Conservation (phyloP, 1,284 basidiomycete species). For the Puccinia coronata region DNA sequence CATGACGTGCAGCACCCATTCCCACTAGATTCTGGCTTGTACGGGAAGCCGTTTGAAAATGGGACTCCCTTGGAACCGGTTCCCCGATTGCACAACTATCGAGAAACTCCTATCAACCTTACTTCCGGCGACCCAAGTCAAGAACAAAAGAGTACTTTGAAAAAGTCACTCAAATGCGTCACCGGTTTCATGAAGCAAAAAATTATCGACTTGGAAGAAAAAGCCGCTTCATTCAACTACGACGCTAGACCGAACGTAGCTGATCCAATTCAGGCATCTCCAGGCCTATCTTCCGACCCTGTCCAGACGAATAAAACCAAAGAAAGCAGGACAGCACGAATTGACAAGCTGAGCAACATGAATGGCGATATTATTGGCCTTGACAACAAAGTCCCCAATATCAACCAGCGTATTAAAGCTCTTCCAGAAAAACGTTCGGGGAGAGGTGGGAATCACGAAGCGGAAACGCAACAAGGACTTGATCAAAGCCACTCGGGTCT, state of each 20-base stretch:
- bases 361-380: not conserved
- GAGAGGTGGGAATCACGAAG: not conserved
- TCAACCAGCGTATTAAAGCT: not conserved
- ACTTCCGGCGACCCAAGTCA: not conserved
- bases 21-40: not conserved
- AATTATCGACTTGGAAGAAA: constrained; percentile 14
- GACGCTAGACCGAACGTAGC: not conserved
- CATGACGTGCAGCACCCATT: not conserved
- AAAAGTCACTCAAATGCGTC: constrained; percentile 16
- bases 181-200: not conserved
- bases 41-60: too few relatives aligned
- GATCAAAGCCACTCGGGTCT: not conserved
- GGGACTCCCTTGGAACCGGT: not conserved
- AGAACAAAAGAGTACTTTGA: not conserved
- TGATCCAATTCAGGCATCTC: not conserved
- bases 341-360: not conserved
- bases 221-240: not conserved
- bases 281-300: not conserved
- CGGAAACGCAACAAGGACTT: not conserved
- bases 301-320: not conserved
- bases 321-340: not conserved
- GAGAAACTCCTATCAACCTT: not conserved
- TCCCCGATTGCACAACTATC: not conserved
- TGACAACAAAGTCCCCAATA: not conserved
- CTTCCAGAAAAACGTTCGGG: not conserved